Percentiles rank a stretch among this genome's conserved stretches.
These are phyloP conservation scores for Brassica juncea DNA, from an alignment of 345 rosid genomes.

Conservation along the genomic window DNA sequence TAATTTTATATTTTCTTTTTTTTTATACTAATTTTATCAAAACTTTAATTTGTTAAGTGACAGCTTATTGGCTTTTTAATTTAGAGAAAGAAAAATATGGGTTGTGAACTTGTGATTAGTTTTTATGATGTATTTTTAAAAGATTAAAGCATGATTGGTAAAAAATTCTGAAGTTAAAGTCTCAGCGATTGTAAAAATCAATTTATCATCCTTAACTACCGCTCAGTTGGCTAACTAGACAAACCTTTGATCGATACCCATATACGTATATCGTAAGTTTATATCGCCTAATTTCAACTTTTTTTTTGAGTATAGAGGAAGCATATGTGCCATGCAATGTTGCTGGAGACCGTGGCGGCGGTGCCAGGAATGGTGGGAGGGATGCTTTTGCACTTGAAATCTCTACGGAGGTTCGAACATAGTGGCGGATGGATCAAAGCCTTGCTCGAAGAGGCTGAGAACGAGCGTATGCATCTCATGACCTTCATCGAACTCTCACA, in stretches of 20 bases:
- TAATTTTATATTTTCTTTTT: slow-evolving; percentile 3
- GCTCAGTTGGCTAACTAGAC: neutral
- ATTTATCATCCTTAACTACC: neutral
- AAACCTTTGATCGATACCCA: neutral
- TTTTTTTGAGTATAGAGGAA: slow-evolving; percentile 42
- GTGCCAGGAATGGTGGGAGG: slow-evolving; percentile 77
- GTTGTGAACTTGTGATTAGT: neutral
- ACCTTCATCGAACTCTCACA: slow-evolving; percentile 58
- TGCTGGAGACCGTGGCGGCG: slow-evolving; percentile 63
- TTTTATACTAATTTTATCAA: no score
- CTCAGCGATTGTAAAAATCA: neutral
- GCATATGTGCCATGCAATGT: slow-evolving; percentile 72
- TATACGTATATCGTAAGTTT: neutral
- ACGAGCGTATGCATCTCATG: slow-evolving; percentile 74
- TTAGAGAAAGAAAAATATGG: neutral
- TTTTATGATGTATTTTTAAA: neutral
- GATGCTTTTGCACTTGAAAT: slow-evolving; percentile 63
- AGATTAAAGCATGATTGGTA: neutral
- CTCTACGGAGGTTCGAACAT: slow-evolving; percentile 59
- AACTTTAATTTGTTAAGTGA: no score
- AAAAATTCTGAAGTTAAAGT: neutral
- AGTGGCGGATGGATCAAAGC: slow-evolving; percentile 77
- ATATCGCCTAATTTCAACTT: neutral
- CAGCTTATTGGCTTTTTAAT: no score
- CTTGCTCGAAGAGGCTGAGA: slow-evolving; percentile 63